These are phyloP conservation scores for Eurotiales sp. DNA, from an alignment of 2,329 filamentous ascomycete genomes.

Conservation along the genomic window DNA sequence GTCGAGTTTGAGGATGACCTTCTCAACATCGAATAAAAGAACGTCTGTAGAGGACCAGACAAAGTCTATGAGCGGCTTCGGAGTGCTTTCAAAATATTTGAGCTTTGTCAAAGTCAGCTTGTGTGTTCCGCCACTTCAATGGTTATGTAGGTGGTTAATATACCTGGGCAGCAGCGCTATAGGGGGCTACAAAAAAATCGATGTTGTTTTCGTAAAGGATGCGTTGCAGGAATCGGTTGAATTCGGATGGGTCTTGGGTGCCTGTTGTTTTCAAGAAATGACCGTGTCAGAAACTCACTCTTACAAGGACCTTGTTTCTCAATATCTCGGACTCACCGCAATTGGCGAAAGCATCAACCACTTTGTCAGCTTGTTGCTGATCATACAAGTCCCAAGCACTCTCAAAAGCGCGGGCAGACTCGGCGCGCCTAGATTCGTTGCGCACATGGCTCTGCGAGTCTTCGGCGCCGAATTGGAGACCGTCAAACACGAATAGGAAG, in stretches of 20 bases:
- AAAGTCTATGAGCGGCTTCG: slow-evolving; percentile 64
- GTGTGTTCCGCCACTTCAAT: not conserved
- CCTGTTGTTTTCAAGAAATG: slow-evolving; percentile 45
- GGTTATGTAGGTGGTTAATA: slow-evolving; percentile 9
- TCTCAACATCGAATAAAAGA: slow-evolving; percentile 78
- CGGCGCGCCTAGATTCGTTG: slow-evolving; percentile 59
- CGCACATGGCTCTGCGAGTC: slow-evolving; percentile 60
- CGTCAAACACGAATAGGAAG: slow-evolving; percentile 91
- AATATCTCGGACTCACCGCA: slow-evolving; percentile 55
- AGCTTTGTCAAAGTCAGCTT: slow-evolving; percentile 41
- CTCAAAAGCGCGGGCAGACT: slow-evolving; percentile 65
- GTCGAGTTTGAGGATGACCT: slow-evolving; percentile 59
- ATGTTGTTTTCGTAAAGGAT: slow-evolving; percentile 67
- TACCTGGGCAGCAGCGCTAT: slow-evolving; percentile 83
- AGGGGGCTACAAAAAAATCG: slow-evolving; percentile 79
- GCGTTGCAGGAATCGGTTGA: slow-evolving; percentile 73
- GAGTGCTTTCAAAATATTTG: slow-evolving; percentile 71
- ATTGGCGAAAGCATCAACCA: slow-evolving; percentile 82
- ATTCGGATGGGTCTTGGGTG: slow-evolving; percentile 65
- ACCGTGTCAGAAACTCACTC: not conserved
- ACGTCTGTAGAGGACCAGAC: slow-evolving; percentile 82
- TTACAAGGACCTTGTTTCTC: slow-evolving; percentile 12
- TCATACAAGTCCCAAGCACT: slow-evolving; percentile 87
- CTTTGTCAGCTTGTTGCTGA: slow-evolving; percentile 70
- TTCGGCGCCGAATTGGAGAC: slow-evolving; percentile 73